Evolutionary conservation across 176 grass and related monocot species (phyloP), one percentile per base, ranked within the genome.

Genomic region (Triticum turgidum): DNA sequence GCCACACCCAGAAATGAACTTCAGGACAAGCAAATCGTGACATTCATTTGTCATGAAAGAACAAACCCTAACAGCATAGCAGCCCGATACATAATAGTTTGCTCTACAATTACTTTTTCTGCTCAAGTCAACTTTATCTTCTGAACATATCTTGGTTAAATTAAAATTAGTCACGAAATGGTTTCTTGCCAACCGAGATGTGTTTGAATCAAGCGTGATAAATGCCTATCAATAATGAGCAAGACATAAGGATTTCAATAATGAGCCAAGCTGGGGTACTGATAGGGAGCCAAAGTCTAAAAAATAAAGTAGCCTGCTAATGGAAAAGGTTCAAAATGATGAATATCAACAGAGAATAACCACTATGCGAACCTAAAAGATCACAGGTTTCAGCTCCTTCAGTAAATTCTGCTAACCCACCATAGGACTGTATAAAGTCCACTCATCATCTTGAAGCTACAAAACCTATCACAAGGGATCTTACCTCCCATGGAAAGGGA

Each of bases 391-490:
- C 37, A 75, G 11, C 61, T 61, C 21, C 17, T 15, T 78, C 20
- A 76, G 62, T 24, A 84, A 87, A 51, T 17, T 67, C 69, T 84
- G 59, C 81, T 61, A 80, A 45, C 37, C 74, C 47, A 87, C 11
- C 61, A 13, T 15, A 80, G 27, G 61, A 69, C 32, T 37, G 49
- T 41, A 76, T 69, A 81, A 89, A 84, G 14, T 61, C 84, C 81
- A 74, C 37, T 87, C 8, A 35, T 84, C 85, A 91, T 84, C 54
- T 80, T 69, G 66, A 39, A 87, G 67, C 85, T 87, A 80, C 85
- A 87, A 73, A 34, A 76, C 38, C 80, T 80, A 84, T 90, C 69
- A 81, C 24, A 65, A 21, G 59, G 68, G 25, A 84, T 75, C 25
- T 87, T 58, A 74, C 45, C 80, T 87, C 61, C 42, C 7, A 47